Conservation (phyloP, 192 early-diverging fungal species). For the Dissophora globulifera region DNA sequence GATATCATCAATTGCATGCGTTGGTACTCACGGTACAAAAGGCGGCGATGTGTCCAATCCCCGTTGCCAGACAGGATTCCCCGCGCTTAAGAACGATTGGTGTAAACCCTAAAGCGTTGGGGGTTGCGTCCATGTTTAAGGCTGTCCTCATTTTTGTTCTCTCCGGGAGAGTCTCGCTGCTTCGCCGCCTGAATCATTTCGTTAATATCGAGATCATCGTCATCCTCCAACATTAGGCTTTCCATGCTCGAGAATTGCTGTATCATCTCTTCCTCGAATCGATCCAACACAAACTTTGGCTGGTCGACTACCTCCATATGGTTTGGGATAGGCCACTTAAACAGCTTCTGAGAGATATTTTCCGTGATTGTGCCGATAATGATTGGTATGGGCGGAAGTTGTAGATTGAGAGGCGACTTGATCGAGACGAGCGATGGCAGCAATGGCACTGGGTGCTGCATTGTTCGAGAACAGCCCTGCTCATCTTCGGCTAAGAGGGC, state of each 20-base stretch:
- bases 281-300: slow-evolving; percentile 34
- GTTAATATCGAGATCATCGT: slow-evolving; percentile 21
- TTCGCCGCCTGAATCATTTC: slow-evolving; percentile 1
- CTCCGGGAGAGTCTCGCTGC: background rate
- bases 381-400: slow-evolving; percentile 33
- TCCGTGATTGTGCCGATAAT: slow-evolving; percentile 15
- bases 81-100: no score
- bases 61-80: background rate
- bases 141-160: slow-evolving; percentile 16
- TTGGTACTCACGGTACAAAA: slow-evolving; percentile 9
- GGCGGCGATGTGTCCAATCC: slow-evolving; percentile 26
- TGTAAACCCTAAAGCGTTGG: slow-evolving; percentile 14
- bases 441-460: background rate
- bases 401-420: background rate
- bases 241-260: slow-evolving; percentile 38
- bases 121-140: slow-evolving; percentile 6
- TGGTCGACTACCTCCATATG: slow-evolving; percentile 19
- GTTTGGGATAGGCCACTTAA: slow-evolving; percentile 38
- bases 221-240: slow-evolving; percentile 37
- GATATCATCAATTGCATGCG: slow-evolving; percentile 1
- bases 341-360: background rate
- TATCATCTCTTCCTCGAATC: slow-evolving; percentile 51
- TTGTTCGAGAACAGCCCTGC: background rate
- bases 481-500: background rate
- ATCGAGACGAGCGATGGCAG: background rate